These are phyloP conservation scores for Geotrichum bryndzae DNA, from an alignment of 1,139 yeast species.

Conservation along the genomic window DNA sequence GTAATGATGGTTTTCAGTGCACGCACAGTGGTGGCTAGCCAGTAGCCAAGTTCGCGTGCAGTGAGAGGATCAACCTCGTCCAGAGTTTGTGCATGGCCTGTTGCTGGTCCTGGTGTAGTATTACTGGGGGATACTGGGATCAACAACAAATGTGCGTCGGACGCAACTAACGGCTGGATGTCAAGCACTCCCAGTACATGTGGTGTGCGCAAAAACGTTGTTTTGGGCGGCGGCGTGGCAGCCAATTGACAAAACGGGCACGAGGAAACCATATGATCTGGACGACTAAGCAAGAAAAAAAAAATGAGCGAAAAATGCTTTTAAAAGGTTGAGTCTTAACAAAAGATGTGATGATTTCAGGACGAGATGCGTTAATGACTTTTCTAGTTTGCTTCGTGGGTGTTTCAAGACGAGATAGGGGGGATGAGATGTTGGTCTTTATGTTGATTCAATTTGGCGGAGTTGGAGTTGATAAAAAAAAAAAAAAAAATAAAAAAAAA, in stretches of 20 bases:
- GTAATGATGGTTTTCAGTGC: constrained; percentile 35
- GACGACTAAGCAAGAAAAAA: neutral
- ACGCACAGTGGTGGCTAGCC: constrained; percentile 2
- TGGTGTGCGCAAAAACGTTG: constrained; percentile 27
- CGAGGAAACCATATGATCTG: neutral
- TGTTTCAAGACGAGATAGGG: neutral
- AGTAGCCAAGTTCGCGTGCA: constrained; percentile 21
- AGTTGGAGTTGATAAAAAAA: neutral
- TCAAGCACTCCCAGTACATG: constrained; percentile 55
- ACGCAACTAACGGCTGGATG: constrained; percentile 58
- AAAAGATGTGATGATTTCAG: too few relatives aligned
- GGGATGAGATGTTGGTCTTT: neutral
- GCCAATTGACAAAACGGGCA: constrained; percentile 6
- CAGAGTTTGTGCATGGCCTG: constrained; percentile 71
- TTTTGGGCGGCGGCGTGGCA: constrained; percentile 1
- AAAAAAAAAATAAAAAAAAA: too few relatives aligned
- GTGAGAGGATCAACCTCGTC: constrained; percentile 72
- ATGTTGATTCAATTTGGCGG: neutral
- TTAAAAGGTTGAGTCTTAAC: too few relatives aligned
- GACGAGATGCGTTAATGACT: too few relatives aligned
- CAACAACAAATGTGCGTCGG: constrained; percentile 65
- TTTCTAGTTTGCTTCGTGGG: too few relatives aligned
- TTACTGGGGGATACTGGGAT: constrained; percentile 43
- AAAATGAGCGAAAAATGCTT: neutral
- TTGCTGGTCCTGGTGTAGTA: constrained; percentile 23